Evolutionary conservation across 1,284 basidiomycete genomes (phyloP).

Genomic region (Tranzscheliella williamsii): DNA sequence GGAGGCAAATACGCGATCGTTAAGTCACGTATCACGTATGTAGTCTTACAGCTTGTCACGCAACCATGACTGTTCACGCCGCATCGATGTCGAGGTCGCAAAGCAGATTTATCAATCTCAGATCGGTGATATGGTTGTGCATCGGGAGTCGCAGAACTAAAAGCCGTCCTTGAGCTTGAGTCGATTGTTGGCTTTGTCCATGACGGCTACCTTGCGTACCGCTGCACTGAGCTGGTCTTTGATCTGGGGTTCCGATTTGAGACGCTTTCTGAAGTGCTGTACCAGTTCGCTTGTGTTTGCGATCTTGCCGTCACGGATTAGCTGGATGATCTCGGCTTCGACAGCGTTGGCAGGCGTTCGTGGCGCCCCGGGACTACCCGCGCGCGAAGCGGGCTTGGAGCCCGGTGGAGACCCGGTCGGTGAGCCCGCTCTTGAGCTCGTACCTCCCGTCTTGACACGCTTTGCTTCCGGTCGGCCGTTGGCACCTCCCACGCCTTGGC

Average conservation of each 20-base stretch:
- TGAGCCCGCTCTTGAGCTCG: slow-evolving; percentile 20
- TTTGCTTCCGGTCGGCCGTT: slow-evolving; percentile 29
- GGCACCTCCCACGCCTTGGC: background rate
- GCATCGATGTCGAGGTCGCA: too few species aligned
- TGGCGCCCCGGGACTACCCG: slow-evolving; percentile 28
- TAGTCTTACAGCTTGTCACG: too few species aligned
- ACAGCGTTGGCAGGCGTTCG: slow-evolving; percentile 36
- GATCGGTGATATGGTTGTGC: too few species aligned
- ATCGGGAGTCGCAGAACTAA: too few species aligned
- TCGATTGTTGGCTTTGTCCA: slow-evolving; percentile 51
- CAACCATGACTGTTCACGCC: too few species aligned
- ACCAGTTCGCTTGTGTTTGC: slow-evolving; percentile 48
- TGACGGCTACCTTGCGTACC: slow-evolving; percentile 47
- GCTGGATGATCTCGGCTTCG: slow-evolving; percentile 47
- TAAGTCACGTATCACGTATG: too few species aligned
- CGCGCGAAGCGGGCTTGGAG: slow-evolving; percentile 30
- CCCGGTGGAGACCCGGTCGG: slow-evolving; percentile 11
- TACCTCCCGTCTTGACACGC: slow-evolving; percentile 29
- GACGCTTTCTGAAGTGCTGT: slow-evolving; percentile 49
- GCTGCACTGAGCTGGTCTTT: slow-evolving; percentile 52
- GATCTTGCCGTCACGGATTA: slow-evolving; percentile 42
- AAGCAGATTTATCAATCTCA: too few species aligned
- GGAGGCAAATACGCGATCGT: too few species aligned
- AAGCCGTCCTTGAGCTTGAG: slow-evolving; percentile 50
- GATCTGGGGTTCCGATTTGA: slow-evolving; percentile 50